Percentiles rank a stretch among this genome's conserved stretches.
Evolutionary conservation across 2,329 filamentous ascomycete genomes (phyloP).

Genomic region (Dactylellina leptospora): DNA sequence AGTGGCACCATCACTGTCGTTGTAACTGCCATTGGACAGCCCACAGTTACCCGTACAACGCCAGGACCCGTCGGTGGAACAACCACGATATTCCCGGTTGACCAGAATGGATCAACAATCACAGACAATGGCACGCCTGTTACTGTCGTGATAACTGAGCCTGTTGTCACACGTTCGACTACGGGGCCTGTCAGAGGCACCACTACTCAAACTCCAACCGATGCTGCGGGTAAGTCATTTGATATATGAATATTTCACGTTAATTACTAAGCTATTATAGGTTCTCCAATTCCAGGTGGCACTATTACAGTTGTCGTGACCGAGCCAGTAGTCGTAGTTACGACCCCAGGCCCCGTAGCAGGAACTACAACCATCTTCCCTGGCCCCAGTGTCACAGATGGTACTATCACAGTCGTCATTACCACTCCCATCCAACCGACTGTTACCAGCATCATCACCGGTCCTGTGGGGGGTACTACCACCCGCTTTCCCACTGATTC

Average conservation of each 20-base stretch:
- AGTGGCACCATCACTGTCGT: slow-evolving; percentile 7
- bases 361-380: neutral
- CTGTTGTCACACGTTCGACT: neutral
- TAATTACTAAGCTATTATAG: no score
- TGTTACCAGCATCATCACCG: neutral
- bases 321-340: neutral
- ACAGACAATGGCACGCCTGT: neutral
- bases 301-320: neutral
- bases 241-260: no score
- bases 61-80: neutral
- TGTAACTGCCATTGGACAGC: neutral
- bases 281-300: neutral
- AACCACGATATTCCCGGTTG: neutral
- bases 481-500: neutral
- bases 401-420: slow-evolving; percentile 1
- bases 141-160: neutral
- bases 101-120: neutral
- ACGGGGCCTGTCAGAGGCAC: neutral
- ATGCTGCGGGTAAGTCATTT: neutral
- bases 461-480: neutral
- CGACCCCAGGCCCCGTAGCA: neutral
- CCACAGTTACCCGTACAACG: neutral
- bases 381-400: neutral
- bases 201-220: neutral
- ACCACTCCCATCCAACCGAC: neutral